Evolutionary conservation across 495 filamentous ascomycete genomes (phyloP), one percentile per base, ranked within the genome.

Genomic region (Elaphomyces granulatus): DNA sequence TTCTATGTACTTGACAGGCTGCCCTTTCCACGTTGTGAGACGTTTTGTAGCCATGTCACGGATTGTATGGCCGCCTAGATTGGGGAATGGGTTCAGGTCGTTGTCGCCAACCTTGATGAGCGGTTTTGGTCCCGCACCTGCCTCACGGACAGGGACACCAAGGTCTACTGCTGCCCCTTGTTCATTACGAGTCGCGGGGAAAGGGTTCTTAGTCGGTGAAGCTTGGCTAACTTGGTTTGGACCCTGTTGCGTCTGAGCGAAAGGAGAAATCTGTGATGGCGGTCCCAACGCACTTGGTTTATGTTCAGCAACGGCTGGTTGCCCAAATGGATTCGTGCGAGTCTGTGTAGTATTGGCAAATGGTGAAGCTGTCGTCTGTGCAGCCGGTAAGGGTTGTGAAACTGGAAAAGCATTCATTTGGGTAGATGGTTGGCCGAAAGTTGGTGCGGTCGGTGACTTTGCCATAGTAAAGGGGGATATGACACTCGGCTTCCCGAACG

Each of bases 21-120:
- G 64, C n/a, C 70, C 68, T 47, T 75, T 75, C 70, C 71, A 77
- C 21, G 48, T 58, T 0, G 48, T 43, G 1, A 76, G 47, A 21
- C 48, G 50, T 4, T 64, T 56, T 8, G 53, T 62, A 19, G 42
- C 38, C 8, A 59, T 54, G 34, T 69, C 48, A 30, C 56, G 55
- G 15, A 53, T 41, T 8, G 63, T 67, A 21, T 64, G 54, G 8
- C 62, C 60, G 28, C 47, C 42, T 4, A 69, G 43, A 10, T 45
- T 50, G 34, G 61, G 66, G 7, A 64, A 53, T 28, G 55, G 66
- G 38, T 48, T 60, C 34, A 60, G 49, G 1, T 55, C 54, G 34
- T 47, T 48, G 6, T 52, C 47, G 0, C 58, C 51, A 4, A 57
- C 20, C 23, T 55, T 56, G 20, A 68, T 35, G 12, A 52, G 41